These are phyloP conservation scores for Echinochloa phyllopogon DNA, from an alignment of 176 grass and related monocot genomes.

Conservation along the genomic window DNA sequence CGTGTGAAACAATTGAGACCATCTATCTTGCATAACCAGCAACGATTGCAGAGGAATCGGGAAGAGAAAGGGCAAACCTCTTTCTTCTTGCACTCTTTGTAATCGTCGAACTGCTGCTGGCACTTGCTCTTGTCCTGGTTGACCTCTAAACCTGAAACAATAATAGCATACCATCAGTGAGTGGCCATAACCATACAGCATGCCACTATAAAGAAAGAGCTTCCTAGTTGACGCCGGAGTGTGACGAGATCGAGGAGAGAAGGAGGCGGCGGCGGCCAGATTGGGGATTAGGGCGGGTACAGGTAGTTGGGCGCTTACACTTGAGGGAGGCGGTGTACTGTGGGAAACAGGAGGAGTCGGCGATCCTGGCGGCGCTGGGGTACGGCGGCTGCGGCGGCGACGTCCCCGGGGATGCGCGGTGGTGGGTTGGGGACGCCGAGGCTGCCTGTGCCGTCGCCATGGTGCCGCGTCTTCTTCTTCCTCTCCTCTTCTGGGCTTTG, in stretches of 20 bases:
- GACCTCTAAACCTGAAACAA: constrained; percentile 62
- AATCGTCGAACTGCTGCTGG: constrained; percentile 84
- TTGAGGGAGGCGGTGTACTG: constrained; percentile 94
- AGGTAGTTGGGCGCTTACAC: constrained; percentile 43
- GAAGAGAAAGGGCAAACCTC: constrained; percentile 52
- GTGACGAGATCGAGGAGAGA: not conserved
- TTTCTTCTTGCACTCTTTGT: constrained; percentile 96
- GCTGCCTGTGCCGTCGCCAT: constrained; percentile 59
- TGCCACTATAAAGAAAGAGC: not conserved
- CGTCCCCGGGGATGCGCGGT: constrained; percentile 40
- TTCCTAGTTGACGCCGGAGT: not conserved
- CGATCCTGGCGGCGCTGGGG: constrained; percentile 63
- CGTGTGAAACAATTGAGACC: constrained; percentile 1
- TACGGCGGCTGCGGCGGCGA: constrained; percentile 53
- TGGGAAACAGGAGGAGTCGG: constrained; percentile 78
- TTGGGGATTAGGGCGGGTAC: not conserved
- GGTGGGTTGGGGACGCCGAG: constrained; percentile 43
- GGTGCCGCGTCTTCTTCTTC: constrained; percentile 1
- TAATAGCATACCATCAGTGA: not conserved
- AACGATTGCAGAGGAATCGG: not conserved
- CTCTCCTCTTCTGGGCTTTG: constrained; percentile 9
- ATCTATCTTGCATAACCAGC: not conserved
- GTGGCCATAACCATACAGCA: not conserved
- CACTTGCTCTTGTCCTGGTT: constrained; percentile 90
- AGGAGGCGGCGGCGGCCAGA: not conserved